Conservation (phyloP, 2,329 filamentous ascomycete genomes). For the Periglandula ipomoeae region DNA sequence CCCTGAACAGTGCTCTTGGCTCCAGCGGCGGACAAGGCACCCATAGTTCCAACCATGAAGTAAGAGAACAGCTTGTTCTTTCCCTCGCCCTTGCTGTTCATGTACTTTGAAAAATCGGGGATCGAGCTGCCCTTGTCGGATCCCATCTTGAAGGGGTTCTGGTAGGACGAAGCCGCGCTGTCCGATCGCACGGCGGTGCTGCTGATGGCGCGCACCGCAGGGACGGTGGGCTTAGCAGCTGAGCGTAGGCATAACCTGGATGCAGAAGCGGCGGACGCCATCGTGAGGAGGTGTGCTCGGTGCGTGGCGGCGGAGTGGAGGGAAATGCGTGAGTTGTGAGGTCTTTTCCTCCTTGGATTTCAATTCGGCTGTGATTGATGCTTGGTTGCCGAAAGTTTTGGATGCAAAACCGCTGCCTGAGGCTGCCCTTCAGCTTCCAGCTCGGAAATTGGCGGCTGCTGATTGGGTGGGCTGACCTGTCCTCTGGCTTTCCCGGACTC, state of each 20-base stretch:
- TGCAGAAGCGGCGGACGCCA: constrained; percentile 61
- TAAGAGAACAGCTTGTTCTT: constrained; percentile 87
- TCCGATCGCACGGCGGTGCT: constrained; percentile 41
- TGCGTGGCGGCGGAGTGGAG: constrained; percentile 10
- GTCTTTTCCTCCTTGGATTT: constrained; percentile 33
- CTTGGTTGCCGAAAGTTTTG: constrained; percentile 32
- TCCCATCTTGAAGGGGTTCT: constrained; percentile 57
- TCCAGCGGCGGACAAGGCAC: constrained; percentile 81
- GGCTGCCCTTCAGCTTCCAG: constrained; percentile 26
- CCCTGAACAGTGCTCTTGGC: constrained; percentile 98
- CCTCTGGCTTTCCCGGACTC: constrained; percentile 16
- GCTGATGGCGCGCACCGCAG: constrained; percentile 45
- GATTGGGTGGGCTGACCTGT: constrained; percentile 31
- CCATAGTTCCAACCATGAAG: constrained; percentile 97
- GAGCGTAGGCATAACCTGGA: constrained; percentile 61
- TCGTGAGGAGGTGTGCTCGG: constrained; percentile 23
- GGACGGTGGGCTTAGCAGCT: constrained; percentile 31
- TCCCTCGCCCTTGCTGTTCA: constrained; percentile 56
- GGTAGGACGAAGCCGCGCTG: constrained; percentile 42
- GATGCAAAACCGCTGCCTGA: constrained; percentile 31
- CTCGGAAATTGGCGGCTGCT: constrained; percentile 36
- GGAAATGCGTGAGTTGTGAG: constrained; percentile 28
- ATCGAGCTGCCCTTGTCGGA: constrained; percentile 56
- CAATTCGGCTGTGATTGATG: constrained; percentile 27
- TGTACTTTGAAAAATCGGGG: constrained; percentile 85